phyloP scores from a whole-genome alignment of 306 rosid genomes.

The Ormosia emarginata region DNA sequence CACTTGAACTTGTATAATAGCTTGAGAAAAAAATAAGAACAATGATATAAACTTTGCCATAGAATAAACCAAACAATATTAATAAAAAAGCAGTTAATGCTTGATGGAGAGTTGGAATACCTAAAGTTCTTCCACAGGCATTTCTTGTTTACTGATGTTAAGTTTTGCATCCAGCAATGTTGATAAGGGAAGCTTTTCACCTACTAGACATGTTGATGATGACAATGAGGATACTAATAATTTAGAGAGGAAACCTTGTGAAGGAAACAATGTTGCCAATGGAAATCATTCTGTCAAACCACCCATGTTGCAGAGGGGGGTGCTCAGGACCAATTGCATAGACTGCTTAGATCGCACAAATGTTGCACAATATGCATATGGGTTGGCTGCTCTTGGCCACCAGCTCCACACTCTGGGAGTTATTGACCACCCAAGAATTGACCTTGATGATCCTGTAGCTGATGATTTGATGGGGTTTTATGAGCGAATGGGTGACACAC shows the following conservation, averaged over 20 bases:
- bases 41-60: background rate
- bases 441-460: constrained; percentile 77
- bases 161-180: constrained; percentile 32
- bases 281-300: constrained; percentile 39
- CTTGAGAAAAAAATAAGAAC: constrained; percentile 9
- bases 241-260: constrained; percentile 38
- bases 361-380: constrained; percentile 95
- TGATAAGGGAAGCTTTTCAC: constrained; percentile 26
- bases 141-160: constrained; percentile 21
- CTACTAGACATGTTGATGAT: background rate
- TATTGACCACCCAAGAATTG: constrained; percentile 63
- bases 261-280: constrained; percentile 35
- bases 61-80: background rate
- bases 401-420: constrained; percentile 73
- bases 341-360: constrained; percentile 99
- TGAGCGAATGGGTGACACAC: constrained; percentile 94
- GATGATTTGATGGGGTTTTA: constrained; percentile 76
- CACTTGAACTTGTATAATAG: background rate
- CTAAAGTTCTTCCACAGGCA: background rate
- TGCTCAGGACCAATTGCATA: constrained; percentile 92
- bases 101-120: constrained; percentile 2
- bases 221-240: constrained; percentile 43
- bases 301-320: constrained; percentile 73
- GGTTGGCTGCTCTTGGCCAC: constrained; percentile 81
- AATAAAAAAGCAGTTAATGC: constrained; percentile 1